Evolutionary conservation across 257 asterid species (phyloP).

Genomic region (Salvia miltiorrhiza): DNA sequence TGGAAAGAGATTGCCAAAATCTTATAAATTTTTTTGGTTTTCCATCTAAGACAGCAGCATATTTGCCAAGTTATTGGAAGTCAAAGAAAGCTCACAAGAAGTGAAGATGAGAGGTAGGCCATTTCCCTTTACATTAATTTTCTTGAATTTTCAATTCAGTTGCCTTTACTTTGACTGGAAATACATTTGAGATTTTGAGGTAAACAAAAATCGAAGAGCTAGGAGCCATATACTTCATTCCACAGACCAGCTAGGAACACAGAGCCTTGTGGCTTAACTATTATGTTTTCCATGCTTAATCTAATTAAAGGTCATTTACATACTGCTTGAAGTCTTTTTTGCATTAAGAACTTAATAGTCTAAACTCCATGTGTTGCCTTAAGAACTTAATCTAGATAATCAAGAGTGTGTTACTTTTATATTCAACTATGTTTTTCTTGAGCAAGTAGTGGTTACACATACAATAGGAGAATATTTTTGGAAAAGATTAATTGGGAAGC

Average conservation of each 20-base stretch:
- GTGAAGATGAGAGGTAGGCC: conserved; percentile 47
- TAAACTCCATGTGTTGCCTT: too few relatives aligned
- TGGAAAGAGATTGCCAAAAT: conserved; percentile 67
- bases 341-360: too few relatives aligned
- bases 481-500: too few relatives aligned
- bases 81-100: conserved; percentile 68
- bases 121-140: background rate
- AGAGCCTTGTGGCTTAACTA: too few relatives aligned
- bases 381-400: too few relatives aligned
- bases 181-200: background rate
- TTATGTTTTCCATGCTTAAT: background rate
- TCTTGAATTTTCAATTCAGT: conserved; percentile 3
- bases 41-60: conserved; percentile 39
- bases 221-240: background rate
- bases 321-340: background rate
- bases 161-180: background rate
- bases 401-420: too few relatives aligned
- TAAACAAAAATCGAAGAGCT: background rate
- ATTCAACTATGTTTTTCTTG: too few relatives aligned
- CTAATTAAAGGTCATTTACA: background rate
- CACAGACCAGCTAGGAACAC: background rate
- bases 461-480: too few relatives aligned
- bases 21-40: conserved; percentile 62
- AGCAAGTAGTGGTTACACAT: too few relatives aligned
- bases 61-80: conserved; percentile 65